These are phyloP conservation scores for Periconia sp. DNA, from an alignment of 2,329 filamentous ascomycete species.

Conservation along the genomic window DNA sequence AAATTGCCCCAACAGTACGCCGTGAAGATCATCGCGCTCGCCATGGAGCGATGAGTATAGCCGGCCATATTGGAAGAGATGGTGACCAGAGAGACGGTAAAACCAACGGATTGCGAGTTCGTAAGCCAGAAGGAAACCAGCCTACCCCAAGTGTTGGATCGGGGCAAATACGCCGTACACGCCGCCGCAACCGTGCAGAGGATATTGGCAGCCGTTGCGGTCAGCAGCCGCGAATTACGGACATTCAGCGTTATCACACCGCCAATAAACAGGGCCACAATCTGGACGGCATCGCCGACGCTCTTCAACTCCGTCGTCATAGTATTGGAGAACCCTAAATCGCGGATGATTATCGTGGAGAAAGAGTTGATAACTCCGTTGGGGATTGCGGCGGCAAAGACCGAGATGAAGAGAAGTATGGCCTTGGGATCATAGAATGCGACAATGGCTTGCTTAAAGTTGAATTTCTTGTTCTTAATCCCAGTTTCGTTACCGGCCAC, in stretches of 20 bases:
- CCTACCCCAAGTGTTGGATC: conserved; percentile 42
- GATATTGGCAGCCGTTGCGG: conserved; percentile 40
- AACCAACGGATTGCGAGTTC: conserved; percentile 46
- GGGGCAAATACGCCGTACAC: conserved; percentile 42
- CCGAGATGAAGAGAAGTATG: conserved; percentile 26
- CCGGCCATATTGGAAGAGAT: conserved; percentile 48
- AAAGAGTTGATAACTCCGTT: conserved; percentile 47
- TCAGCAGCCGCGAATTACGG: conserved; percentile 28
- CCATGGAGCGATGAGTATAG: conserved; percentile 44
- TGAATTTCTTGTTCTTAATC: conserved; percentile 43
- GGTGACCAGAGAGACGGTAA: conserved; percentile 43
- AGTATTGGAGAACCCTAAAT: conserved; percentile 43
- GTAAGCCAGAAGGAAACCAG: conserved; percentile 48
- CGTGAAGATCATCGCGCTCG: conserved; percentile 45
- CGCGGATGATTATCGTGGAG: conserved; percentile 44
- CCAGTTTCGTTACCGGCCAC: conserved; percentile 43
- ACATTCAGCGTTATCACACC: conserved; percentile 43
- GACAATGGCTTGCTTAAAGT: conserved; percentile 31
- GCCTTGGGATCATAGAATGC: conserved; percentile 41
- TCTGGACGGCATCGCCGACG: conserved; percentile 47
- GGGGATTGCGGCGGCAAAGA: conserved; percentile 34
- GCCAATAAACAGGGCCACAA: conserved; percentile 45
- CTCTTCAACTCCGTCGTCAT: conserved; percentile 45
- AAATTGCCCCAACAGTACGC: conserved; percentile 51
- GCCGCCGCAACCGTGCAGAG: conserved; percentile 45